These are phyloP conservation scores for Termitomyces sp. DNA, from an alignment of 768 basidiomycete genomes.

Conservation along the genomic window DNA sequence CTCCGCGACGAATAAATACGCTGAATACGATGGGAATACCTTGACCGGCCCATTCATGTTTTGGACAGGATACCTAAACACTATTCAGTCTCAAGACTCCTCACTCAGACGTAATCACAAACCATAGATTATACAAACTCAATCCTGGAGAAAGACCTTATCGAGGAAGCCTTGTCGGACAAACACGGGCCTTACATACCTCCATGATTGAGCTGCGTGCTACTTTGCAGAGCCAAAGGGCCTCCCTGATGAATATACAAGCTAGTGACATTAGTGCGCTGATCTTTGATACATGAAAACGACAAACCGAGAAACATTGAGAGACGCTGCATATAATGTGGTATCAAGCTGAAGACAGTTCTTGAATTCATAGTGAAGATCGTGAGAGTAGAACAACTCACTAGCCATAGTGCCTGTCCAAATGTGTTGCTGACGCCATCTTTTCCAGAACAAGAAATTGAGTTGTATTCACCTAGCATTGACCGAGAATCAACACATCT, in stretches of 20 bases:
- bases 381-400: slow-evolving; percentile 12
- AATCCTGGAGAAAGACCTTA: slow-evolving; percentile 22
- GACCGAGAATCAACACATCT: neutral
- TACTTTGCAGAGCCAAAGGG: slow-evolving; percentile 47
- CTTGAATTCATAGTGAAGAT: neutral
- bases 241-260: slow-evolving; percentile 56
- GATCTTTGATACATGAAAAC: neutral
- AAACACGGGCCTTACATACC: slow-evolving; percentile 24
- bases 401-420: slow-evolving; percentile 53
- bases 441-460: slow-evolving; percentile 50
- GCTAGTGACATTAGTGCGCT: slow-evolving; percentile 21
- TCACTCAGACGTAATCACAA: slow-evolving; percentile 5
- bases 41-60: slow-evolving; percentile 45
- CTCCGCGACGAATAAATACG: slow-evolving; percentile 51
- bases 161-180: neutral
- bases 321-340: slow-evolving; percentile 43
- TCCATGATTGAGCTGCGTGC: slow-evolving; percentile 47
- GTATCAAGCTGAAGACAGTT: slow-evolving; percentile 35
- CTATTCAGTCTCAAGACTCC: neutral
- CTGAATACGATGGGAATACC: slow-evolving; percentile 51
- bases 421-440: slow-evolving; percentile 52
- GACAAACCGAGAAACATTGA: slow-evolving; percentile 46
- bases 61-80: slow-evolving; percentile 42
- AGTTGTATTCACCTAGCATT: slow-evolving; percentile 48
- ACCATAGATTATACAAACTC: slow-evolving; percentile 49